Evolutionary conservation across 345 rosid species (phyloP), one percentile per base, ranked within the genome.

Genomic region (Eucalyptus polybractea): DNA sequence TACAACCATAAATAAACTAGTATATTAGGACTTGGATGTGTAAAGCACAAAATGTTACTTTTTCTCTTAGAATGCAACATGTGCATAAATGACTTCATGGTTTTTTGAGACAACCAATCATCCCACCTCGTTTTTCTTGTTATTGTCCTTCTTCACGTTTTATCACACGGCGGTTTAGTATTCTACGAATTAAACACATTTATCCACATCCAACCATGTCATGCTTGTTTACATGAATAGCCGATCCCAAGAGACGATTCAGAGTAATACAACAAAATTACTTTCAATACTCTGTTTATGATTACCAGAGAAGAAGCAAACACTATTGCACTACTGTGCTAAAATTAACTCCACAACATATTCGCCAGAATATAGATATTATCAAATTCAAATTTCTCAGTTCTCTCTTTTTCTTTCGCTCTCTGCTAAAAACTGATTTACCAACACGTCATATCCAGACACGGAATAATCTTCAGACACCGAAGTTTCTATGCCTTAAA

Each of bases 201-300:
- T 33, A 69, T 69, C 80, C 44, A 17, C 80, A 33, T 69, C 24
- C 24, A 33, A 13, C 80, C 42, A 33, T 17, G 24, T 17, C 80
- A 69, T 69, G 0, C 44, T 33, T 33, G 42, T 17, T 69, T 33
- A 69, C 24, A 15, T 33, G 44, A 69, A 33, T 9, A 33, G 24
- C 44, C 0, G 2, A 17, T 69, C 80, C 3, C 44, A 33, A 69
- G 0, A 69, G 44, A 69, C 13, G 13, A 17, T 17, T 17, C 80
- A 9, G 24, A 69, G 2, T 69, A 33, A 8, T 17, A 33, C 44
- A 17, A 7, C 3, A 69, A 9, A 33, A 33, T 69, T 69, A 69
- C 80, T 69, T 33, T 69, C 80, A 9, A 7, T 5, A 16, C 1
- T 17, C 12, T 31, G 80, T 33, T 69, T 69, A 33, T 33, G 80